A percentile compares a stretch with the other conserved stretches of the same genome.
Conservation (phyloP, 2,329 filamentous ascomycete genomes). For the Epichloe aotearoae region DNA sequence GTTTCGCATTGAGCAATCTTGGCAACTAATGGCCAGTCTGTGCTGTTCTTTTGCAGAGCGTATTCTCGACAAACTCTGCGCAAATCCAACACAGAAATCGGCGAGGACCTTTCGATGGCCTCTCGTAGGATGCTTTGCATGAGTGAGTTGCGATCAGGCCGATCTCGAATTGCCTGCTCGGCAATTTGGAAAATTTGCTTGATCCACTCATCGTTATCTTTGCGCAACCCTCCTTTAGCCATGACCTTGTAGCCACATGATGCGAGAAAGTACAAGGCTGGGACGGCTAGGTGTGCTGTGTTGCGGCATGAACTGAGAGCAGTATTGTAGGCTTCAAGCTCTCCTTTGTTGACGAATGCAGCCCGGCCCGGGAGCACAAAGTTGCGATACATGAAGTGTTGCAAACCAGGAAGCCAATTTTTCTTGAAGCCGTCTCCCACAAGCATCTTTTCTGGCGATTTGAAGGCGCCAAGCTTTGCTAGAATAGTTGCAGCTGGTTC, state of each 20-base stretch:
- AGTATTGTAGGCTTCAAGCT: slow-evolving; percentile 26
- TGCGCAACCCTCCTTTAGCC: slow-evolving; percentile 17
- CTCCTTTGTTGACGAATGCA: slow-evolving; percentile 29
- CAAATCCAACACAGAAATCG: slow-evolving; percentile 27
- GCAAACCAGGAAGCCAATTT: slow-evolving; percentile 33
- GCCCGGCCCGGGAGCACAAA: slow-evolving; percentile 38
- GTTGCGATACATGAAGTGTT: slow-evolving; percentile 35
- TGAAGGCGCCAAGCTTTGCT: slow-evolving; percentile 23
- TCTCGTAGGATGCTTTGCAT: slow-evolving; percentile 19
- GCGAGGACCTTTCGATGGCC: slow-evolving; percentile 16
- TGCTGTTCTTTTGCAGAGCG: slow-evolving; percentile 20
- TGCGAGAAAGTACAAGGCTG: slow-evolving; percentile 32
- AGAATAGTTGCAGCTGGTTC: slow-evolving; percentile 24
- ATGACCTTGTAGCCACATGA: slow-evolving; percentile 14
- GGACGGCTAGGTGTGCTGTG: slow-evolving; percentile 23
- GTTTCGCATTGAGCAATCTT: slow-evolving; percentile 31
- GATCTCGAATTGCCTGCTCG: slow-evolving; percentile 14
- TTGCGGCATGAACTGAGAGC: slow-evolving; percentile 26
- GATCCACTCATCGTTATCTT: slow-evolving; percentile 25
- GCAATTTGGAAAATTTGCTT: slow-evolving; percentile 21
- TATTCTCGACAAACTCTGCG: slow-evolving; percentile 29
- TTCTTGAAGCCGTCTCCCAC: slow-evolving; percentile 10
- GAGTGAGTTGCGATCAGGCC: slow-evolving; percentile 14
- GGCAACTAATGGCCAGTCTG: slow-evolving; percentile 31
- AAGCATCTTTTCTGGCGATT: slow-evolving; percentile 7